Evolutionary conservation across 306 rosid species (phyloP).

Genomic region (Abrus precatorius): DNA sequence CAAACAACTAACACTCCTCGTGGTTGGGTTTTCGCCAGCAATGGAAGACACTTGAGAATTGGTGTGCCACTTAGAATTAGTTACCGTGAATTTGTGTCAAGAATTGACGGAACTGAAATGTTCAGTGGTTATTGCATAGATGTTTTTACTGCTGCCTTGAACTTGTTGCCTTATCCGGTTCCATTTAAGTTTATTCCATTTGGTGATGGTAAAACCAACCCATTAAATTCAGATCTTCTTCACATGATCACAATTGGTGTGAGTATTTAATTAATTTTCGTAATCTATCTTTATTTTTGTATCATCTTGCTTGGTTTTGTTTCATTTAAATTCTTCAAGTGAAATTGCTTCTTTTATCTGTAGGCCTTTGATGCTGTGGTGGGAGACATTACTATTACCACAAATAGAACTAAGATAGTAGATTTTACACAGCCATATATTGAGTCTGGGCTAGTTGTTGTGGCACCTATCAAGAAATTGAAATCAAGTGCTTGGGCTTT

Average conservation of each 20-base stretch:
- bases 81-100: conserved; percentile 64
- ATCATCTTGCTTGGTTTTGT: not conserved
- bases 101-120: conserved; percentile 53
- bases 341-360: conserved; percentile 17
- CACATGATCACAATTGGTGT: conserved; percentile 64
- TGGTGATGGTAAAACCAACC: conserved; percentile 75
- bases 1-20: conserved; percentile 68
- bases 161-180: conserved; percentile 72
- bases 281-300: not conserved
- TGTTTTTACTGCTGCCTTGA: conserved; percentile 75
- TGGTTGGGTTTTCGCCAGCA: conserved; percentile 80
- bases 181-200: conserved; percentile 62
- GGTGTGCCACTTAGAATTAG: conserved; percentile 72
- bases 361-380: conserved; percentile 76
- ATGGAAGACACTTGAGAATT: conserved; percentile 68
- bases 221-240: conserved; percentile 62
- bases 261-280: conserved; percentile 46
- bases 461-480: conserved; percentile 65
- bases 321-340: not conserved
- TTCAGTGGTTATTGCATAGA: conserved; percentile 79
- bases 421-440: conserved; percentile 88
- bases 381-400: conserved; percentile 81
- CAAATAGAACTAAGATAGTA: conserved; percentile 73
- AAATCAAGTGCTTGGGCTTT: conserved; percentile 83
- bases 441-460: conserved; percentile 82